Evolutionary conservation across 495 filamentous ascomycete species (phyloP), one percentile per base, ranked within the genome.

Genomic region (Penicillium psychrofluorescens): DNA sequence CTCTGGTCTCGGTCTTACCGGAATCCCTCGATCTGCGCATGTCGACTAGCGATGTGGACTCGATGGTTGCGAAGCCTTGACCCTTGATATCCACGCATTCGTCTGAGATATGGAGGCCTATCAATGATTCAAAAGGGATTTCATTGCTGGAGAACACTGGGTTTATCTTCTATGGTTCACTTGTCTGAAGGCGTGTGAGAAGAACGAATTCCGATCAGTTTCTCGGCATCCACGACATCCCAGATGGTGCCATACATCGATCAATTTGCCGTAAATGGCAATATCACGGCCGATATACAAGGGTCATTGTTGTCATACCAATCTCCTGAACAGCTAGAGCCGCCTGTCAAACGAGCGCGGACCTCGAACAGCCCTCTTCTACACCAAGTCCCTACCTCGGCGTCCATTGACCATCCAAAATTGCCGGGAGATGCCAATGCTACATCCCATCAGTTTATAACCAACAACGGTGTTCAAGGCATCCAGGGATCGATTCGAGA

Each of bases 311-410:
- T 45, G 13, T 11, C 37, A 7, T 37, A 32, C 35, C 13, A 40
- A 34, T 33, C 31, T 2, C 30, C 28, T 14, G 43, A 51, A 43
- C 12, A 32, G n/a, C 29, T 43, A 27, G 48, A 51, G 35, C 51
- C 53, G 16, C 46, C 54, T 28, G 28, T 39, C 28, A 62, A 62
- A 39, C 45, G 50, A 29, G 32, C 45, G 15, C 48, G 53, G 7
- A 48, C 45, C 14, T 53, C 51, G 7, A 43, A 43, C n/a, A 45
- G 35, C 11, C 22, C 43, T 32, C 22, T 41, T 32, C 40, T 45
- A 37, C 35, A 30, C 30, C 31, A 44, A 37, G 28, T 35, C 29
- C 43, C 36, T 27, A 40, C 32, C 27, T 40, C 48, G 27, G 32
- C 43, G 28, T 27, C 41, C 16, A 5, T 41, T 12, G 41, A 41